Conservation (phyloP, 2,329 filamentous ascomycete genomes). For the Fusarium sp. region DNA sequence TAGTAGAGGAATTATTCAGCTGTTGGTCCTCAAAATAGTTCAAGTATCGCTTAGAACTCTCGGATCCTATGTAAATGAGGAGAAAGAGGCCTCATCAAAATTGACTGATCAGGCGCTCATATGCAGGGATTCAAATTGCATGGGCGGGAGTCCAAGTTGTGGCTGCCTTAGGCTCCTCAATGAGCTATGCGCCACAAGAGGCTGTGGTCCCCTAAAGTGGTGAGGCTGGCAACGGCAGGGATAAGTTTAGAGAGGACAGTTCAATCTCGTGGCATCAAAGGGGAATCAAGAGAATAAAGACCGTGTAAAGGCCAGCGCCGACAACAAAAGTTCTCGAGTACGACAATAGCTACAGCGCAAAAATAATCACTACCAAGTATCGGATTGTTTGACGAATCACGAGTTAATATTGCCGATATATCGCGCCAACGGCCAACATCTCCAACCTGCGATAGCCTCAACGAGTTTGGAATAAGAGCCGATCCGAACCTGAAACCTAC, state of each 20-base stretch:
- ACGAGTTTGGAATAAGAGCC: slow-evolving; percentile 13
- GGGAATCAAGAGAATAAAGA: slow-evolving; percentile 22
- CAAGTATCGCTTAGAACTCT: neutral
- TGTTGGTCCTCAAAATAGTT: neutral
- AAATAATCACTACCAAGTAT: neutral
- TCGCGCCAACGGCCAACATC: slow-evolving; percentile 3
- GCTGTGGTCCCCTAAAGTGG: slow-evolving; percentile 18
- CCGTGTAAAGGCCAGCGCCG: slow-evolving; percentile 6
- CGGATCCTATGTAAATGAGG: neutral
- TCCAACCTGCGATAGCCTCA: slow-evolving; percentile 2
- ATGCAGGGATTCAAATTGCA: slow-evolving; percentile 4
- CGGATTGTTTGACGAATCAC: neutral
- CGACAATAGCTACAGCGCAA: neutral
- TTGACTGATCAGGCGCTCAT: slow-evolving; percentile 23
- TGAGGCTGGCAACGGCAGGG: slow-evolving; percentile 30
- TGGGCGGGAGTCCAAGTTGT: neutral
- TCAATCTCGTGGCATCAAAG: slow-evolving; percentile 32
- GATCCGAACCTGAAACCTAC: neutral
- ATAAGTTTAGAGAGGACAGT: slow-evolving; percentile 33
- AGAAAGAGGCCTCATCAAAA: slow-evolving; percentile 16
- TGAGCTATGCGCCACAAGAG: slow-evolving; percentile 15
- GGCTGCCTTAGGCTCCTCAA: slow-evolving; percentile 31
- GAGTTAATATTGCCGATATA: neutral
- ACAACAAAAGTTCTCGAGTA: slow-evolving; percentile 12
- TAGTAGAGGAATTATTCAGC: neutral